Base-by-base conservation (phyloP, 768 basidiomycete genomes). In the Serendipita sp. region DNA sequence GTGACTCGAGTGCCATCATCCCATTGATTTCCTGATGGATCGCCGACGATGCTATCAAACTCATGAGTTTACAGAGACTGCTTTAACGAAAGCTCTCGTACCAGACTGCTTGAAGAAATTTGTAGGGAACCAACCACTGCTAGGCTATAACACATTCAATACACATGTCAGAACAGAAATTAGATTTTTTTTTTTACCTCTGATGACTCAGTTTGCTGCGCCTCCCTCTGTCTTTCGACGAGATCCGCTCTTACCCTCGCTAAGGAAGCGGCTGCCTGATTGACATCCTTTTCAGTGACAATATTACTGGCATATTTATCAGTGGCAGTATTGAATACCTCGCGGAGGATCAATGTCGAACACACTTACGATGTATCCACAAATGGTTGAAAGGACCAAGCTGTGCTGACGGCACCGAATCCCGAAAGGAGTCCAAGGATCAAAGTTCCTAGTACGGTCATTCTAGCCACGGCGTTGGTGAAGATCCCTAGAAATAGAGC, bases 371-470 rank as follows among this genome's bases (percentile, higher is more conserved):
- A 65, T 11, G 43, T 16, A 62, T 45, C 53, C 29, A 62, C 29
- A 44, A 36, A 60, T 23, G 55, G 55, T 18, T 36, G 18, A 69
- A 78, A 83, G 3, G 73, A 74, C 86, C 87, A 87, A 0, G 82
- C 79, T 52, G 80, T 84, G 66, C 79, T 83, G 55, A 87, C 76
- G 2, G 87, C 84, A 66, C 88, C 88, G 66, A 88, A 86, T 0
- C 90, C 90, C 0, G 89, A 88, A 3, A 92, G 76, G 2, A 84
- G 70, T 3, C 90, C 90, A n/a, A 92, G 82, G 64, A 90, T 80
- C 34, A 84, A 76, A 0, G 85, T 90, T 2, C 90, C 90, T 23
- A 91, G 73, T 18, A 90, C 85, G 18, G 86, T 81, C 13, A 91
- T 77, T 10, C 88, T 81, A 2, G 85, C 75, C 1, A 84, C 75